Evolutionary conservation across 2,329 filamentous ascomycete genomes (phyloP).

Genomic region (Ramularia collo-cygni): DNA sequence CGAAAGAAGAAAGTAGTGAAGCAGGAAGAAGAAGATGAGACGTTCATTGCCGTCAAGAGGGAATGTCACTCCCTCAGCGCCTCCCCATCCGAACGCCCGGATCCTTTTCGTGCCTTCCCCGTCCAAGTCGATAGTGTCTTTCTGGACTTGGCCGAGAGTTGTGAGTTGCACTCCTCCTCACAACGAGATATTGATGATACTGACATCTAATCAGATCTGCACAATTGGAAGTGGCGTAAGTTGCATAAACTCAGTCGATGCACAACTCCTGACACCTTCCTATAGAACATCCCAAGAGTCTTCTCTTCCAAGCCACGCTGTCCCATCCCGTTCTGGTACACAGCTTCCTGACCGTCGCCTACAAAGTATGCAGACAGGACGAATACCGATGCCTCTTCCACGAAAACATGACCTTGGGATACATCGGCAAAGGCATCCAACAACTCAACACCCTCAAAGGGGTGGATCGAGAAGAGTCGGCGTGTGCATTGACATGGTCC

Average conservation of each 20-base stretch:
- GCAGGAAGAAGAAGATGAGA: constrained; percentile 1
- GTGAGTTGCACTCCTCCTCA: neutral
- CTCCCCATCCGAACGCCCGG: constrained; percentile 8
- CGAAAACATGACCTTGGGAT: constrained; percentile 10
- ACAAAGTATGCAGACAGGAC: constrained; percentile 13
- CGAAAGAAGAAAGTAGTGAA: neutral
- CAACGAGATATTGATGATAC: too few species aligned
- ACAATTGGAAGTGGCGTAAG: constrained; percentile 2
- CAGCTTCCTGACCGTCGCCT: constrained; percentile 13
- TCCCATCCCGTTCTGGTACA: constrained; percentile 8
- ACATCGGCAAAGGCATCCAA: constrained; percentile 7
- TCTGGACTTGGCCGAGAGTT: constrained; percentile 11
- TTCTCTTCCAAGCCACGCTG: constrained; percentile 11
- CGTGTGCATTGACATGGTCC: constrained; percentile 10
- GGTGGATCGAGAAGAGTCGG: constrained; percentile 2
- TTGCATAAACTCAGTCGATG: neutral
- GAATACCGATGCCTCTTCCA: constrained; percentile 7
- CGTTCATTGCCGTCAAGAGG: constrained; percentile 5
- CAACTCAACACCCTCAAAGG: constrained; percentile 1
- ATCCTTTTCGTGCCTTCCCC: constrained; percentile 16
- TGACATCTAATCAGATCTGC: neutral
- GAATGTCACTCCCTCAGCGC: constrained; percentile 10
- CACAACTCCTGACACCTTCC: neutral
- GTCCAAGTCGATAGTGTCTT: constrained; percentile 8
- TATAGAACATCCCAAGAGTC: constrained; percentile 3